phyloP scores from a whole-genome alignment of 2,329 filamentous ascomycete species.

The Nannizziopsis arthrosporioides region DNA sequence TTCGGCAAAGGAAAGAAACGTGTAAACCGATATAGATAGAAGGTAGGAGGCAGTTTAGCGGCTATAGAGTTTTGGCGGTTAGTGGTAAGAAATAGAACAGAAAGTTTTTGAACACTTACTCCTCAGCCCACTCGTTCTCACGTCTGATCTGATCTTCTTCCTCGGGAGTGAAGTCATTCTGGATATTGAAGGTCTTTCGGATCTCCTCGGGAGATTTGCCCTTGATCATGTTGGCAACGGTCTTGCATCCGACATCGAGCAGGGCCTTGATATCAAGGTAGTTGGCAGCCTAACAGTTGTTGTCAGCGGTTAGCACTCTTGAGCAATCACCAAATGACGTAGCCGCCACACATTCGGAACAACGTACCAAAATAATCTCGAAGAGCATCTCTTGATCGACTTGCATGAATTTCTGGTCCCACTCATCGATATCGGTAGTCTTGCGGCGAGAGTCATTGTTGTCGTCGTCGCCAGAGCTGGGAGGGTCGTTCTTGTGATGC shows the following conservation, averaged over 20 bases:
- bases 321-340: neutral
- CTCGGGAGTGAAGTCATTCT: constrained; percentile 97
- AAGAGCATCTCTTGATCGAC: constrained; percentile 99
- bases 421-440: constrained; percentile 97
- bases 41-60: neutral
- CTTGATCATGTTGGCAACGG: constrained; percentile 99
- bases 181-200: constrained; percentile 98
- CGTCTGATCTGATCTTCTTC: constrained; percentile 96
- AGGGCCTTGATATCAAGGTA: constrained; percentile 98
- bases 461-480: constrained; percentile 73
- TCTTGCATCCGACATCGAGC: constrained; percentile 97
- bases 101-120: constrained; percentile 35
- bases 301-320: neutral
- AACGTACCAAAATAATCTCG: constrained; percentile 80
- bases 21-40: neutral
- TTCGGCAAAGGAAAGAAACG: neutral
- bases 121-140: constrained; percentile 86
- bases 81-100: neutral
- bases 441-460: constrained; percentile 81
- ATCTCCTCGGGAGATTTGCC: constrained; percentile 99
- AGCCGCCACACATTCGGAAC: neutral
- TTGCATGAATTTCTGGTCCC: constrained; percentile 99
- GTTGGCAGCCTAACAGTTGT: constrained; percentile 63
- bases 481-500: constrained; percentile 82
- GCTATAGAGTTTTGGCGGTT: neutral